Evolutionary conservation across 2,329 filamentous ascomycete species (phyloP), one percentile per base, ranked within the genome.

Genomic region (Colletotrichum theobromicola): DNA sequence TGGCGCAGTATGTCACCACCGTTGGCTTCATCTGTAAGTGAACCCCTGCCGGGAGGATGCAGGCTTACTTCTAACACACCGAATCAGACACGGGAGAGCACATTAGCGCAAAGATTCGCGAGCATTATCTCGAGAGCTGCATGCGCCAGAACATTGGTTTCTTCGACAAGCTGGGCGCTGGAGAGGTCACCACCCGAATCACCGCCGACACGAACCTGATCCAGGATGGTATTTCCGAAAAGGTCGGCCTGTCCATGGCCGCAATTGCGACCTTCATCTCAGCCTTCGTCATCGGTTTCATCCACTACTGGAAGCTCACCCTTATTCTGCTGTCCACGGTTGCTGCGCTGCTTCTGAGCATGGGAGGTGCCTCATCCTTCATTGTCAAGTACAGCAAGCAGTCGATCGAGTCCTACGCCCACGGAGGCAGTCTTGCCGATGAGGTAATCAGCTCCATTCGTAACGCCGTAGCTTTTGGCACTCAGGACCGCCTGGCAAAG

Each of bases 371-470:
- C 16, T 94, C 94, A 6, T 87, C 85, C 4, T 94, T 95, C 79
- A 93, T 98, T 79, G 88, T 98, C 81, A 95, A 93, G 82, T 96
- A 90, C 83, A 96, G 93, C 84, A 96, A 95, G 84, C 86, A 91
- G 72, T 93, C 94, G 2, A 88, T 98, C 63, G 88, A 93, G 67
- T 91, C 95, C 0, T 98, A 98, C 80, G 96, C 95, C 30, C 88
- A 92, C 63, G 96, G 96, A 77, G 96, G 96, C 71, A 96, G 93
- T 3, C 90, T 98, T 15, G 96, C 95, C 5, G 97, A 98, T 81
- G 97, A 99, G 84, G 96, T 98, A 68, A 90, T 99, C 79, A 96
- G 95, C 83, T 98, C 96, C 2, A 94, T 98, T 78, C 93, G 97
- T 76, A 98, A 98, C 80, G 94, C 96, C 8, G 92, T 95, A 9